phyloP scores from a whole-genome alignment of 306 rosid species.

The Begonia fuchsioides region DNA sequence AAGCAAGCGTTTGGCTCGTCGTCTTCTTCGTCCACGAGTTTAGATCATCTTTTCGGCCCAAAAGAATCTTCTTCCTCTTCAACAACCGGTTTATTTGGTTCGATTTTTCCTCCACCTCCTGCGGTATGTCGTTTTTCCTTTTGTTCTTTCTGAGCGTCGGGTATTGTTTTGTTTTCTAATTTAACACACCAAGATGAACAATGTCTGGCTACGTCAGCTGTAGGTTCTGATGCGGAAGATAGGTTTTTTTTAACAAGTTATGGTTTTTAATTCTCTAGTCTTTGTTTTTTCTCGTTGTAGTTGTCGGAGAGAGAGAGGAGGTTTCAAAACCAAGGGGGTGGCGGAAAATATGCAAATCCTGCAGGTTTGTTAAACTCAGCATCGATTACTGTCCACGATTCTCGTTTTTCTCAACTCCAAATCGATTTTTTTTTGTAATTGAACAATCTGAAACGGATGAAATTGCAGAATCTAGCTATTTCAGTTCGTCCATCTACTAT shows the following conservation, averaged over 20 bases:
- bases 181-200: no score
- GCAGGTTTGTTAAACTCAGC: constrained; percentile 9
- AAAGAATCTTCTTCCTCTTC: constrained; percentile 31
- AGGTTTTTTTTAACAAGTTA: no score
- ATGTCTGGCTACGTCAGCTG: no score
- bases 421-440: no score
- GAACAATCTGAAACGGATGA: background rate
- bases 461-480: background rate
- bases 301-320: constrained; percentile 17
- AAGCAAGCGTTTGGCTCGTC: constrained; percentile 26
- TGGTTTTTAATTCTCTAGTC: no score
- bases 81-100: constrained; percentile 29
- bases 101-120: constrained; percentile 58
- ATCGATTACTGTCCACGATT: no score
- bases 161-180: constrained; percentile 4
- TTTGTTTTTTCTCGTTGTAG: constrained; percentile 13
- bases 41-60: constrained; percentile 73
- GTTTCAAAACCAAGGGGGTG: constrained; percentile 7
- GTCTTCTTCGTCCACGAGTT: constrained; percentile 24
- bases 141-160: no score
- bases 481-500: background rate
- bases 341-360: constrained; percentile 11
- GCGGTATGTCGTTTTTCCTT: no score
- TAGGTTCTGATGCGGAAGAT: no score
- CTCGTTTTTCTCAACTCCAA: no score